Percentiles rank a stretch among this genome's conserved stretches.
Evolutionary conservation across 2,329 filamentous ascomycete species (phyloP).

Genomic region (Pseudomassariella vexata): DNA sequence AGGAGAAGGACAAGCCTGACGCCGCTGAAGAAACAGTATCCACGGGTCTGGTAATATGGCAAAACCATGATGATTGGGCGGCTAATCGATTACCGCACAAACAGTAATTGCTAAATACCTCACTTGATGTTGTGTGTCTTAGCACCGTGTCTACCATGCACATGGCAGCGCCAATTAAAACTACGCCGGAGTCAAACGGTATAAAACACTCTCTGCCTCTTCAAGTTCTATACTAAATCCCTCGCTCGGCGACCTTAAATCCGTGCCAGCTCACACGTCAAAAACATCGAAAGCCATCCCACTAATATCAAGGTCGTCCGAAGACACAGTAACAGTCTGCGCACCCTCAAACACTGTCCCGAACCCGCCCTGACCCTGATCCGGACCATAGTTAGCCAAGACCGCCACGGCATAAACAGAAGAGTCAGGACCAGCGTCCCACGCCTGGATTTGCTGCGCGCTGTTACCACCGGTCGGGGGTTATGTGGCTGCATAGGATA

Average conservation of each 20-base stretch:
- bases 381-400: constrained; percentile 19
- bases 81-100: no score
- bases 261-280: constrained; percentile 9
- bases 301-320: constrained; percentile 16
- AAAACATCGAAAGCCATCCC: constrained; percentile 8
- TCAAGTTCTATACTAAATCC: constrained; percentile 8
- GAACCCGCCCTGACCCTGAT: constrained; percentile 17
- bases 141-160: no score
- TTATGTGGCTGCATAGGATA: constrained; percentile 21
- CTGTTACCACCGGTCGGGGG: constrained; percentile 12
- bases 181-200: constrained; percentile 5
- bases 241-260: constrained; percentile 6
- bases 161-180: no score
- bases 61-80: no score
- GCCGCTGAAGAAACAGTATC: no score
- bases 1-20: no score
- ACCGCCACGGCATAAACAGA: constrained; percentile 14
- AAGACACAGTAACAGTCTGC: constrained; percentile 15
- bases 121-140: no score
- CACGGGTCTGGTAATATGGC: no score
- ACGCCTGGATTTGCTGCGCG: constrained; percentile 19
- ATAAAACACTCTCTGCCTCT: constrained; percentile 11
- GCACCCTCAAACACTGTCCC: constrained; percentile 11
- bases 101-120: no score
- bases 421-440: constrained; percentile 18